These are phyloP conservation scores for Pilatotrama ljubarskyi DNA, from an alignment of 768 basidiomycete genomes.

Conservation along the genomic window DNA sequence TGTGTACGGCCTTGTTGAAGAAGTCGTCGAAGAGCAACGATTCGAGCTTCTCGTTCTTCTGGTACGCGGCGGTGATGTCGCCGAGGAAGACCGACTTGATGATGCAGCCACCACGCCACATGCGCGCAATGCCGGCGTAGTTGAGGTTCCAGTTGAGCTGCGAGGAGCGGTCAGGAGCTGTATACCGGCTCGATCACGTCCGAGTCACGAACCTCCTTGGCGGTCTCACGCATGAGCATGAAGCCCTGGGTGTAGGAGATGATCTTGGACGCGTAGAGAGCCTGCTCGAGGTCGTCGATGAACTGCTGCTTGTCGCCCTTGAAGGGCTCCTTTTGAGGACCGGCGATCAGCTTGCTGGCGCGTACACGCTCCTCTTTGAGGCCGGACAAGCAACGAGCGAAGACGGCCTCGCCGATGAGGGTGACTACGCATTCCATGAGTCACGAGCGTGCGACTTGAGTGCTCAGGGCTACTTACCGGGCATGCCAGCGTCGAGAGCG, in stretches of 20 bases:
- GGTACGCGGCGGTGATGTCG: slow-evolving; percentile 89
- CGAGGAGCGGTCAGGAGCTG: not conserved
- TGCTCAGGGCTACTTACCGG: slow-evolving; percentile 55
- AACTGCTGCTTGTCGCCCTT: slow-evolving; percentile 98
- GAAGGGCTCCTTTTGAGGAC: slow-evolving; percentile 92
- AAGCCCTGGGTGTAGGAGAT: slow-evolving; percentile 99
- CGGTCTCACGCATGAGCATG: slow-evolving; percentile 98
- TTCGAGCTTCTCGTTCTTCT: slow-evolving; percentile 81
- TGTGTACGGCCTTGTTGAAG: slow-evolving; percentile 95
- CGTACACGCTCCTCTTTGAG: slow-evolving; percentile 95
- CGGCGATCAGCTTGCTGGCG: slow-evolving; percentile 87
- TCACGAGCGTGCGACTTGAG: not conserved
- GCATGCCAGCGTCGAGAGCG: slow-evolving; percentile 89
- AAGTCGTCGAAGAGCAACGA: slow-evolving; percentile 95
- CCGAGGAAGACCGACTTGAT: slow-evolving; percentile 94
- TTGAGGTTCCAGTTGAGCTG: slow-evolving; percentile 89
- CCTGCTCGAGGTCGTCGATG: slow-evolving; percentile 99
- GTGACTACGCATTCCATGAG: slow-evolving; percentile 63
- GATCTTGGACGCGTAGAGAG: slow-evolving; percentile 98
- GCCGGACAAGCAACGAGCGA: slow-evolving; percentile 95
- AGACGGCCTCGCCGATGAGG: slow-evolving; percentile 98
- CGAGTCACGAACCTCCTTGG: slow-evolving; percentile 67
- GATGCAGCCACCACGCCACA: slow-evolving; percentile 99
- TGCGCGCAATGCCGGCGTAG: slow-evolving; percentile 95
- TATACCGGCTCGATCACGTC: not conserved